phyloP scores from a whole-genome alignment of 2,329 filamentous ascomycete species.

The Cercospora berteroae region DNA sequence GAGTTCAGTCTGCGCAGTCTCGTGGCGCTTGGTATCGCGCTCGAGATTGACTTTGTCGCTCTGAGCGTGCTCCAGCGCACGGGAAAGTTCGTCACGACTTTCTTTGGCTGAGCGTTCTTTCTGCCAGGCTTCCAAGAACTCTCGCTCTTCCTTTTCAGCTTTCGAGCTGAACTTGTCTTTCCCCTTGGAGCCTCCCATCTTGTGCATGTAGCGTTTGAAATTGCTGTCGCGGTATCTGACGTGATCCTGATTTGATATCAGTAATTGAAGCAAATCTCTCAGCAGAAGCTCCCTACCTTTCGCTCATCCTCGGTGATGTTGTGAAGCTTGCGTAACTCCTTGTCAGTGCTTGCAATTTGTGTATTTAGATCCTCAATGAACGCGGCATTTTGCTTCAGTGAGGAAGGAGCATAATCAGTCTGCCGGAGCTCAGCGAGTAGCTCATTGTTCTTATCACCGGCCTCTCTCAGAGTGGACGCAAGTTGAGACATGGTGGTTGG shows the following conservation, averaged over 20 bases:
- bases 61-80: constrained; percentile 45
- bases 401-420: constrained; percentile 51
- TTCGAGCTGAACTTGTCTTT: constrained; percentile 50
- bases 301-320: constrained; percentile 48
- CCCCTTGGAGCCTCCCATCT: constrained; percentile 48
- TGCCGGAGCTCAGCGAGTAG: constrained; percentile 50
- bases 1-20: constrained; percentile 49
- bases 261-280: neutral
- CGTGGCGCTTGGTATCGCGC: constrained; percentile 35
- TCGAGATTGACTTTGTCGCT: constrained; percentile 41
- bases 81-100: constrained; percentile 43
- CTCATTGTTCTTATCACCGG: constrained; percentile 32
- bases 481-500: constrained; percentile 22
- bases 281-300: constrained; percentile 27
- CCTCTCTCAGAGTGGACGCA: constrained; percentile 19
- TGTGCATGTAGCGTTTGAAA: constrained; percentile 54
- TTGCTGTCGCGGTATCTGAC: constrained; percentile 55
- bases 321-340: constrained; percentile 44
- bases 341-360: constrained; percentile 41
- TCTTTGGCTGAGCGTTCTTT: constrained; percentile 49
- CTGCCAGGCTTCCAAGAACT: constrained; percentile 56
- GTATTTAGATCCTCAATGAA: constrained; percentile 49
- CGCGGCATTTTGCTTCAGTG: constrained; percentile 47
- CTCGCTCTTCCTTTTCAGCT: constrained; percentile 54
- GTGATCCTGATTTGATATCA: constrained; percentile 44